Evolutionary conservation across 495 filamentous ascomycete species (phyloP), one percentile per base, ranked within the genome.

Genomic region (Recurvomyces mirabilis): DNA sequence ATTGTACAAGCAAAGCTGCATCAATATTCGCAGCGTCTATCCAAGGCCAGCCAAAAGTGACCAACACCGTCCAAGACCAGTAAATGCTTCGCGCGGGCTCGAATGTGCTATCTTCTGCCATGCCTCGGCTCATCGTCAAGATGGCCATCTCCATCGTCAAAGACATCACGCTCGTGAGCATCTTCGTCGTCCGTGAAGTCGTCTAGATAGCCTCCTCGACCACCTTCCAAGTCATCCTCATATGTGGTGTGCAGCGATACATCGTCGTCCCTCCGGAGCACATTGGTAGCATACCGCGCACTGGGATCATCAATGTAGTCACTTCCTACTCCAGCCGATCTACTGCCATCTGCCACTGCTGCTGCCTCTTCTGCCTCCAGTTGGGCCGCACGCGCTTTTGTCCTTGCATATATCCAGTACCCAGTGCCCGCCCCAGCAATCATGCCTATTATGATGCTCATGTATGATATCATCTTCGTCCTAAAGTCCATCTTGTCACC

Each of bases 391-490:
- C 91, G 74, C 38, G 82, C 76, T 65, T 93, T 75, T 11, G 93
- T 96, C 46, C 76, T 76, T 51, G 41, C 42, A 66, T 94, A 98
- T 51, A 98, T 93, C 60, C 88, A 70, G 64, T 75, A 81, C 0
- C 85, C 87, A 0, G 89, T 87, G 19, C 70, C 71, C 12, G 79
- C 65, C 18, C 93, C 93, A 30, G 93, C 63, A 11, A 77, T 47
- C 30, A 75, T 56, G 10, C 78, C 78, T 42, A 82, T 71, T 14
- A 86, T 55, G 55, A 98, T 95, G 62, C 79, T 82, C 18, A 75
- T 62, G 54, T 91, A 91, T 55, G 93, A 94, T 32, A 94, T 67
- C 15, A 73, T 68, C 57, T 71, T 84, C 63, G 74, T 86, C 63
- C 60, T 68, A 38, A 65, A 55, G 54, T 71, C 70, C 82, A 81